Percentiles rank a stretch among this genome's conserved stretches.
Evolutionary conservation across 768 basidiomycete species (phyloP).

Genomic region (Pleurotus cornucopiae): DNA sequence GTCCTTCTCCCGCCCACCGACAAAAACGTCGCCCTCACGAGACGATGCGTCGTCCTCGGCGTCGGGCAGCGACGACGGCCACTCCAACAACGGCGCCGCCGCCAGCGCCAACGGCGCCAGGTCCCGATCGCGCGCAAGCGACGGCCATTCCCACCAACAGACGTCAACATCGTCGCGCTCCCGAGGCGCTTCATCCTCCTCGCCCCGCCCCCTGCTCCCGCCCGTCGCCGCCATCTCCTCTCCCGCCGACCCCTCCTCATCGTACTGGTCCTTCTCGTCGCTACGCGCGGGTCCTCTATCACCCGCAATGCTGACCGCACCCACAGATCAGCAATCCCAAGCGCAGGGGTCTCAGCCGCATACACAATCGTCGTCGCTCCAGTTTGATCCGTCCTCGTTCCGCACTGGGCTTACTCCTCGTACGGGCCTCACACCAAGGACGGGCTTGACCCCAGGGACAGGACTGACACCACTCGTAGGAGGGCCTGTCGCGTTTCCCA

Average conservation of each 20-base stretch:
- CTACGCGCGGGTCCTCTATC: slow-evolving; percentile 91
- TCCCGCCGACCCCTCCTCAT: slow-evolving; percentile 59
- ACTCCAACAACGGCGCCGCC: slow-evolving; percentile 22
- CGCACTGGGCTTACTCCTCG: slow-evolving; percentile 86
- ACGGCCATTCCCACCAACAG: slow-evolving; percentile 20
- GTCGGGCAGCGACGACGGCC: slow-evolving; percentile 24
- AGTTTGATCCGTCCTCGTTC: slow-evolving; percentile 71
- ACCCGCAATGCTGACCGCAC: slow-evolving; percentile 94
- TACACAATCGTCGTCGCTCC: slow-evolving; percentile 12
- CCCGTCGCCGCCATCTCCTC: slow-evolving; percentile 78
- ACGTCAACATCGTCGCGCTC: slow-evolving; percentile 23
- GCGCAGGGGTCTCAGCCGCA: slow-evolving; percentile 16
- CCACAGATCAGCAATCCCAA: slow-evolving; percentile 41
- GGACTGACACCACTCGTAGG: slow-evolving; percentile 80
- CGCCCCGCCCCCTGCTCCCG: slow-evolving; percentile 72
- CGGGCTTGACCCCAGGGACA: slow-evolving; percentile 71
- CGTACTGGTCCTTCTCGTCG: slow-evolving; percentile 58
- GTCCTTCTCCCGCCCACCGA: slow-evolving; percentile 67
- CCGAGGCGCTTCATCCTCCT: slow-evolving; percentile 36
- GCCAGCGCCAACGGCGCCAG: slow-evolving; percentile 24
- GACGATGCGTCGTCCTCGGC: slow-evolving; percentile 25
- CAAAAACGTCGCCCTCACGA: slow-evolving; percentile 41
- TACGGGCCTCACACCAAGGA: slow-evolving; percentile 69
- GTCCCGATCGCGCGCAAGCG: slow-evolving; percentile 4
- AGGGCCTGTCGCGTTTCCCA: slow-evolving; percentile 73